Percentiles rank a stretch among this genome's conserved stretches.
Conservation (phyloP, 345 rosid genomes). For the Eucalyptus brandiana region DNA sequence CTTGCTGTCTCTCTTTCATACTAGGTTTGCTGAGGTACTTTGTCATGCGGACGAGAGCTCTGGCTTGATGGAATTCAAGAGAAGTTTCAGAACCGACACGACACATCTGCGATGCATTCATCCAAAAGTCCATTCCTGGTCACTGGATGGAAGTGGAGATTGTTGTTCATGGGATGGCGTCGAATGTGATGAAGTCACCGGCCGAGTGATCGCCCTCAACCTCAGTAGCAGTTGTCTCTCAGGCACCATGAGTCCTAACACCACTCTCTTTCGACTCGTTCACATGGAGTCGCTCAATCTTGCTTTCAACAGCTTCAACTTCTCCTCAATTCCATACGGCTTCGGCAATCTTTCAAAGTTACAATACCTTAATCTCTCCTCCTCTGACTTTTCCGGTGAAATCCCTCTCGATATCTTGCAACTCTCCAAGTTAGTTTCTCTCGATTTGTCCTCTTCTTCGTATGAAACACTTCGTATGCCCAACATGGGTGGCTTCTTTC, state of each 20-base stretch:
- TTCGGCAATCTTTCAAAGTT: not conserved
- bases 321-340: not conserved
- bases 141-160: not conserved
- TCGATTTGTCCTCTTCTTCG: not conserved
- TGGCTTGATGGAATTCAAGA: not conserved
- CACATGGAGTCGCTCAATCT: not conserved
- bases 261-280: not conserved
- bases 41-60: not conserved
- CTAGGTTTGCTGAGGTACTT: not conserved
- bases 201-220: not conserved
- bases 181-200: not conserved
- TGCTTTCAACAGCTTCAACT: not conserved
- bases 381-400: not conserved
- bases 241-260: not conserved
- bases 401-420: not conserved
- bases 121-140: not conserved
- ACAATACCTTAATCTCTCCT: not conserved
- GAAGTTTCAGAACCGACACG: not conserved
- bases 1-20: not conserved
- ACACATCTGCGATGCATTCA: rapidly evolving
- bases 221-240: not conserved
- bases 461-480: rapidly evolving
- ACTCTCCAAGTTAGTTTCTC: not conserved
- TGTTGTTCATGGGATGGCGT: not conserved
- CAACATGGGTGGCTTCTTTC: not conserved